These are phyloP conservation scores for Aspergillus panamensis DNA, from an alignment of 495 filamentous ascomycete genomes.

Conservation along the genomic window DNA sequence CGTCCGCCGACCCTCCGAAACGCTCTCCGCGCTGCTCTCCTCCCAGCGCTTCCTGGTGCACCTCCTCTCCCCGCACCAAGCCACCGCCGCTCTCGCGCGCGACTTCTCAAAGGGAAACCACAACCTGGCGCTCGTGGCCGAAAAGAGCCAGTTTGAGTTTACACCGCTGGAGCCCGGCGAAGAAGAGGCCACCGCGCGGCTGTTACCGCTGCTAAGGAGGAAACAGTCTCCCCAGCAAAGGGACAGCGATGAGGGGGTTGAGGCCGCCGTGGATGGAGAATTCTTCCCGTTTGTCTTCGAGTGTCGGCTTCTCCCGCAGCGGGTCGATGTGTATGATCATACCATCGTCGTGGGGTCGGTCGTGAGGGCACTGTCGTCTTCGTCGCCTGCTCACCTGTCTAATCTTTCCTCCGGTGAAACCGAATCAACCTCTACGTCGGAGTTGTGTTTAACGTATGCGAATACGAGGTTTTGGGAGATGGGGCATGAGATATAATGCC, in stretches of 20 bases:
- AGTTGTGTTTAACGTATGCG: slow-evolving; percentile 44
- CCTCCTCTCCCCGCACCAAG: slow-evolving; percentile 31
- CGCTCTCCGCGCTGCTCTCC: slow-evolving; percentile 56
- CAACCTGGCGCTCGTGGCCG: slow-evolving; percentile 31
- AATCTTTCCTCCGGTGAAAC: not conserved
- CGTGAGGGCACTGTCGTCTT: slow-evolving; percentile 19
- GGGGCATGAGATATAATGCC: slow-evolving; percentile 31
- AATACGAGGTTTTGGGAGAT: slow-evolving; percentile 47
- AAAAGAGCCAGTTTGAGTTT: slow-evolving; percentile 41
- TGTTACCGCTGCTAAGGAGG: slow-evolving; percentile 33
- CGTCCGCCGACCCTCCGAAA: slow-evolving; percentile 68
- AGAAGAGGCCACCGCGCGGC: slow-evolving; percentile 8
- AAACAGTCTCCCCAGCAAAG: not conserved
- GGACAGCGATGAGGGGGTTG: not conserved
- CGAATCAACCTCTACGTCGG: slow-evolving; percentile 1
- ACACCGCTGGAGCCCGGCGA: not conserved
- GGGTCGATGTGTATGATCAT: slow-evolving; percentile 43
- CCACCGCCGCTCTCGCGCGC: slow-evolving; percentile 37
- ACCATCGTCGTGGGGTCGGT: slow-evolving; percentile 42
- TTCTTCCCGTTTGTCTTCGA: slow-evolving; percentile 44
- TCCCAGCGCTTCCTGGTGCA: slow-evolving; percentile 46
- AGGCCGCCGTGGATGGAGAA: not conserved
- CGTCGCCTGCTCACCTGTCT: not conserved
- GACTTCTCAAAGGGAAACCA: slow-evolving; percentile 43
- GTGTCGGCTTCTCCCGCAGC: slow-evolving; percentile 35